Conservation (phyloP, 768 basidiomycete genomes). For the Gloeopeniophorella convolvens region DNA sequence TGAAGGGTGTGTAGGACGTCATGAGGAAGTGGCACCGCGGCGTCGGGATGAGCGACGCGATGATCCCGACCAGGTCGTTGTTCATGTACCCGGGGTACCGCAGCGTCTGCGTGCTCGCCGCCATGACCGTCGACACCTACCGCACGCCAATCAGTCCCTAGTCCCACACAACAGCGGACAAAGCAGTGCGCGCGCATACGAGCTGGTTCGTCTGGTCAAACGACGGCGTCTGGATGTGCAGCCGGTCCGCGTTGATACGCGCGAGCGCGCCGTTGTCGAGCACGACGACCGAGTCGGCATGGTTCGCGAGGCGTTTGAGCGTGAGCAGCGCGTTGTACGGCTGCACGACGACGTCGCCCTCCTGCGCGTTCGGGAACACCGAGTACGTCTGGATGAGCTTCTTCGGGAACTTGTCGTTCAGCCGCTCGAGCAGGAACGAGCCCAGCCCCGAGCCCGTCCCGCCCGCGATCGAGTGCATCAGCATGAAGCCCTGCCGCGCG, state of each 20-base stretch:
- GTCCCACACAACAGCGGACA: not conserved
- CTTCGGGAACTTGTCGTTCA: constrained; percentile 98
- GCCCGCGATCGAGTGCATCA: constrained; percentile 97
- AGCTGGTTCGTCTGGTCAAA: constrained; percentile 93
- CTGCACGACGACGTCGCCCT: constrained; percentile 96
- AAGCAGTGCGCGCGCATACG: constrained; percentile 35
- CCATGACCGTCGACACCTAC: constrained; percentile 95
- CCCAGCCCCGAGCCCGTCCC: constrained; percentile 98
- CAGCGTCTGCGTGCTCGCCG: constrained; percentile 93
- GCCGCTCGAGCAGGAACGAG: constrained; percentile 92
- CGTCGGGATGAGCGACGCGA: constrained; percentile 94
- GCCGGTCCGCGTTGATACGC: constrained; percentile 85
- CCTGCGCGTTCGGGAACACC: constrained; percentile 91
- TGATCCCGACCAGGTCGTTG: constrained; percentile 95
- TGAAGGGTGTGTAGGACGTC: constrained; percentile 99
- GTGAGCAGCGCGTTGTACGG: constrained; percentile 96
- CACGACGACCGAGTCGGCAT: constrained; percentile 96
- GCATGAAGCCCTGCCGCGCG: constrained; percentile 85
- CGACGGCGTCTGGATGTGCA: constrained; percentile 81
- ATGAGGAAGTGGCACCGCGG: constrained; percentile 97
- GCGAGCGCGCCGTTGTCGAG: constrained; percentile 93
- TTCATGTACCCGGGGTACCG: constrained; percentile 99
- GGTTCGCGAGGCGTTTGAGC: constrained; percentile 88
- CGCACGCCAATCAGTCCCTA: not conserved
- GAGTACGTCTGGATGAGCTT: constrained; percentile 99